Conservation (phyloP, 768 basidiomycete species). For the Pleurotus salmoneostramineus region DNA sequence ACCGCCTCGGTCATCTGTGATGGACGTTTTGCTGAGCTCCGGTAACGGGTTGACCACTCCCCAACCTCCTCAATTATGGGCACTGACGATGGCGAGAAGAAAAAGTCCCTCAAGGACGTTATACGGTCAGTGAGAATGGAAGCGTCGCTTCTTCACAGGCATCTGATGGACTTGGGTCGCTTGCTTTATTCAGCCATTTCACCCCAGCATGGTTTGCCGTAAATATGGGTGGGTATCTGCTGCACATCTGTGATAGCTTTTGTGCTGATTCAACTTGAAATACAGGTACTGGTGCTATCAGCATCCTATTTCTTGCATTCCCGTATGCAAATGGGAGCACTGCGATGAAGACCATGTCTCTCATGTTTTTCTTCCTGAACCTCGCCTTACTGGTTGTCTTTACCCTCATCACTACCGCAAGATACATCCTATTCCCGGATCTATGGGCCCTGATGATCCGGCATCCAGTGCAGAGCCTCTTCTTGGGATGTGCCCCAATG, state of each 20-base stretch:
- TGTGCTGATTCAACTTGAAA: neutral
- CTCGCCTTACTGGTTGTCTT: constrained; percentile 42
- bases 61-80: neutral
- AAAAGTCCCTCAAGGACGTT: neutral
- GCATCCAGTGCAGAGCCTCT: constrained; percentile 49
- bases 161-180: neutral
- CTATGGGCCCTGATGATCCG: constrained; percentile 42
- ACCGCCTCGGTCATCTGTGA: no score
- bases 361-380: constrained; percentile 25
- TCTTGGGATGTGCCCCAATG: constrained; percentile 42
- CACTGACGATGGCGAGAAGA: neutral
- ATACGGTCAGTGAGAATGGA: neutral
- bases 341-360: constrained; percentile 29
- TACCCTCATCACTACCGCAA: constrained; percentile 28
- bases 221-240: constrained; percentile 31
- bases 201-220: constrained; percentile 40
- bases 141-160: neutral
- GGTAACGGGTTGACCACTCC: no score
- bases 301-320: constrained; percentile 51
- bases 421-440: constrained; percentile 37
- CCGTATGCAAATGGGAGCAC: constrained; percentile 45
- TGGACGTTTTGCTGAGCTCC: neutral
- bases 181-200: constrained; percentile 25
- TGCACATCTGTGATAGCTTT: no score
- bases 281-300: constrained; percentile 45